Percentiles rank a stretch among this genome's conserved stretches.
Evolutionary conservation across 768 basidiomycete genomes (phyloP).

Genomic region (Pleurotus platypus): DNA sequence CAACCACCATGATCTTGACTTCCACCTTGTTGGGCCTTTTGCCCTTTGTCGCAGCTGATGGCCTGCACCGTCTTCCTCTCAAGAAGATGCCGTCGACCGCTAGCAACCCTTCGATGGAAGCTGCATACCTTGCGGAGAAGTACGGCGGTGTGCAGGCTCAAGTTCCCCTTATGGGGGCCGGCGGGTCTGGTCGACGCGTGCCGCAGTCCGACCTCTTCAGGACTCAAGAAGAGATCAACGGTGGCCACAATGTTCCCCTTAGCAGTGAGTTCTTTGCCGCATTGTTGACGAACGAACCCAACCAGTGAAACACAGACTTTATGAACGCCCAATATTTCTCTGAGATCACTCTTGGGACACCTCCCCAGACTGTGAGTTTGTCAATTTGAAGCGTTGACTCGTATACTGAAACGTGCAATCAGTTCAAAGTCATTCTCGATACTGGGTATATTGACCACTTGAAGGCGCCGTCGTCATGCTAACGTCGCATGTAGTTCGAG

Average conservation of each 20-base stretch:
- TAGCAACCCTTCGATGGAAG: conserved; percentile 65
- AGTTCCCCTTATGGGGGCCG: conserved; percentile 68
- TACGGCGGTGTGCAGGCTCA: conserved; percentile 59
- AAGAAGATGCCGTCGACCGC: conserved; percentile 72
- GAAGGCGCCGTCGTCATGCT: not conserved
- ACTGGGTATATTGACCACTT: conserved; percentile 57
- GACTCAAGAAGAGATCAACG: conserved; percentile 74
- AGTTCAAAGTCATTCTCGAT: conserved; percentile 95
- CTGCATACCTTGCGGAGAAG: conserved; percentile 90
- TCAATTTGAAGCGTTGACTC: not conserved
- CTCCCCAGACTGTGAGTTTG: conserved; percentile 69
- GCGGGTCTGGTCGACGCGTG: conserved; percentile 67
- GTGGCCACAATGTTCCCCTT: conserved; percentile 85
- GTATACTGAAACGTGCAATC: conserved; percentile 8
- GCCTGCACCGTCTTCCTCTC: conserved; percentile 83
- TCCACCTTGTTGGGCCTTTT: conserved; percentile 35
- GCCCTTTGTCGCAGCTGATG: conserved; percentile 49
- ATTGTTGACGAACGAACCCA: conserved; percentile 8
- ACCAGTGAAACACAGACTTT: conserved; percentile 61
- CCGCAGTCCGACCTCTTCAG: conserved; percentile 58
- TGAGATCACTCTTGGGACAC: conserved; percentile 79
- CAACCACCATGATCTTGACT: conserved; percentile 39
- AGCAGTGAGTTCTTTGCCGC: conserved; percentile 57
- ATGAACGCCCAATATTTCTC: conserved; percentile 98
- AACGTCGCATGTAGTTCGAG: conserved; percentile 52